These are phyloP conservation scores for Capronia coronata DNA, from an alignment of 2,329 filamentous ascomycete species.

Conservation along the genomic window DNA sequence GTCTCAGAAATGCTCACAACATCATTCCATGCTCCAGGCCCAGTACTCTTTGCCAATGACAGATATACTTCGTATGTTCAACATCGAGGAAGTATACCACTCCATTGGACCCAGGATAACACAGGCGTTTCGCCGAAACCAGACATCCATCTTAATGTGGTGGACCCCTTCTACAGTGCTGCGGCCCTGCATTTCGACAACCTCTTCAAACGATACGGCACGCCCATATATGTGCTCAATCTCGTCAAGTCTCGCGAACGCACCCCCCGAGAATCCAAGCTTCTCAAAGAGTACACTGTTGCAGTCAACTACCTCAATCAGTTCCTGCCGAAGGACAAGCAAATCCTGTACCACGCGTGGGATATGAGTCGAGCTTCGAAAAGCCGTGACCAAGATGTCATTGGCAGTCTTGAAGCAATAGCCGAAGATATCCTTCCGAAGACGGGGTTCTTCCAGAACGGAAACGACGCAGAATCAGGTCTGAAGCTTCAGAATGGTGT, in stretches of 20 bases:
- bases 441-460: constrained; percentile 94
- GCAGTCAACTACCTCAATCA: constrained; percentile 91
- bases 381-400: constrained; percentile 85
- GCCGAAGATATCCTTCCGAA: constrained; percentile 77
- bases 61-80: constrained; percentile 95
- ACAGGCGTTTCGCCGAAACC: constrained; percentile 94
- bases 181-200: constrained; percentile 94
- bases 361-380: constrained; percentile 98
- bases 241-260: constrained; percentile 84
- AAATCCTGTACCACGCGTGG: constrained; percentile 91
- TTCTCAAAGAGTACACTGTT: constrained; percentile 78
- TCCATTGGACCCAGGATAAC: constrained; percentile 96
- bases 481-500: constrained; percentile 81
- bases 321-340: constrained; percentile 73
- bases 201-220: constrained; percentile 85
- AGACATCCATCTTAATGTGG: constrained; percentile 88
- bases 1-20: constrained; percentile 91
- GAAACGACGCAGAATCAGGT: constrained; percentile 60
- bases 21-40: constrained; percentile 88
- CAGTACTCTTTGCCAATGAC: constrained; percentile 76
- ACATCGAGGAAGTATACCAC: constrained; percentile 89
- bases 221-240: constrained; percentile 85
- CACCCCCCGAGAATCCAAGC: constrained; percentile 82
- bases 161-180: constrained; percentile 91
- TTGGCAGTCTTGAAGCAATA: constrained; percentile 81